A percentile compares a stretch with the other conserved stretches of the same genome.
phyloP scores from a whole-genome alignment of 768 basidiomycete species.

The Tubosaeta sp. region DNA sequence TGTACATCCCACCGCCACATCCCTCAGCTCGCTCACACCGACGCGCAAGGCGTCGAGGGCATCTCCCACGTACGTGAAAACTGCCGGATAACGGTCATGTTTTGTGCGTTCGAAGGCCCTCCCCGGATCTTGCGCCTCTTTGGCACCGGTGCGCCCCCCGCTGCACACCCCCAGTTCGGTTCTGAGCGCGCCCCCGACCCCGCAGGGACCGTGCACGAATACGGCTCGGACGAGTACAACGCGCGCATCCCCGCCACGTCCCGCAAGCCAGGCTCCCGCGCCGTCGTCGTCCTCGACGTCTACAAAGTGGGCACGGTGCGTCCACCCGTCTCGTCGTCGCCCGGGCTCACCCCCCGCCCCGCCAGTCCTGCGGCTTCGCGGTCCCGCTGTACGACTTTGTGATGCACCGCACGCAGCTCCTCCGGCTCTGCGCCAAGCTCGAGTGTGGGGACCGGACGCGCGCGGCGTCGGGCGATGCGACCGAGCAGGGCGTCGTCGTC shows the following conservation, averaged over 20 bases:
- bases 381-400: constrained; percentile 61
- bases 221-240: constrained; percentile 59
- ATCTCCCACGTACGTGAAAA: constrained; percentile 62
- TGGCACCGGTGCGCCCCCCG: constrained; percentile 43
- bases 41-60: constrained; percentile 48
- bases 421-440: constrained; percentile 35
- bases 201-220: constrained; percentile 57
- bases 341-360: background rate
- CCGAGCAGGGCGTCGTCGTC: background rate
- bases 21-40: background rate
- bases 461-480: background rate
- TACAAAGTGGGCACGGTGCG: constrained; percentile 50
- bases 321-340: background rate
- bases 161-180: too few species aligned
- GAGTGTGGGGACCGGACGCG: constrained; percentile 39
- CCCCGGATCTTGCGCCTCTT: constrained; percentile 56
- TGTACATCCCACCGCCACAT: constrained; percentile 5
- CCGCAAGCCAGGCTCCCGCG: constrained; percentile 55
- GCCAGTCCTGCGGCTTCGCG: constrained; percentile 64
- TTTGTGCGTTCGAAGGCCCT: constrained; percentile 58
- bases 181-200: background rate
- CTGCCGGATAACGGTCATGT: constrained; percentile 58
- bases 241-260: constrained; percentile 41
- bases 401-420: constrained; percentile 50
- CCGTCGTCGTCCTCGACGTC: constrained; percentile 57